Evolutionary conservation across 345 rosid species (phyloP), one percentile per base, ranked within the genome.

Genomic region (Hibiscus trionum): DNA sequence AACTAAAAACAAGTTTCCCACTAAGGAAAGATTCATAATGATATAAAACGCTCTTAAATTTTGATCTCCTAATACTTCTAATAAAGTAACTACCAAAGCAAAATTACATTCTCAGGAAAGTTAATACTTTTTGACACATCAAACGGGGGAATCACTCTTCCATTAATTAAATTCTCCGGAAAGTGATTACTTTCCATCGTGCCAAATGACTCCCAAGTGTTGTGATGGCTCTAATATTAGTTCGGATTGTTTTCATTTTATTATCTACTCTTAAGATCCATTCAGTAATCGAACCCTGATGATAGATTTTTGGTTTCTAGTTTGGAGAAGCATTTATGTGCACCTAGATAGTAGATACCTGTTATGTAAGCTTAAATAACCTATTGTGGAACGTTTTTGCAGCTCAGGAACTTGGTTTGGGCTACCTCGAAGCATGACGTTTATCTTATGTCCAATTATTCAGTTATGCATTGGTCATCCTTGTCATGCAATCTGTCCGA

Each of bases 361-460:
- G 6, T 66, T 46, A 26, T 26, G 7, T 49, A 57, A 67, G 42
- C 71, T 68, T 29, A 15, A 67, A 49, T 67, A 68, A 50, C 46
- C 8, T 50, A 14, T 17, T 68, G 42, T 16, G 27, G 44, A 52
- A 66, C 3, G 8, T 56, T 12, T 75, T 55, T 75, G 76, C 84
- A 88, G 92, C 81, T 88, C 52, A 81, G 93, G 76, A 88, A 88
- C 79, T 81, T 88, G 86, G 89, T 88, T 44, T 86, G 93, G 93
- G 88, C 93, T 62, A 86, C 90, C 35, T 79, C 93, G n/a, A 88
- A 88, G 77, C 93, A 88, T 66, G 91, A 88, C 73, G 88, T 86
- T 0, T 88, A 86, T 56, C 86, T 85, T 62, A 80, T 88, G 87
- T 88, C 91, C 46, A 80, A 84, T 62, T 88, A 77, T 73, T 82